Conservation (phyloP, 2,329 filamentous ascomycete genomes). For the Setomelanomma holmii region DNA sequence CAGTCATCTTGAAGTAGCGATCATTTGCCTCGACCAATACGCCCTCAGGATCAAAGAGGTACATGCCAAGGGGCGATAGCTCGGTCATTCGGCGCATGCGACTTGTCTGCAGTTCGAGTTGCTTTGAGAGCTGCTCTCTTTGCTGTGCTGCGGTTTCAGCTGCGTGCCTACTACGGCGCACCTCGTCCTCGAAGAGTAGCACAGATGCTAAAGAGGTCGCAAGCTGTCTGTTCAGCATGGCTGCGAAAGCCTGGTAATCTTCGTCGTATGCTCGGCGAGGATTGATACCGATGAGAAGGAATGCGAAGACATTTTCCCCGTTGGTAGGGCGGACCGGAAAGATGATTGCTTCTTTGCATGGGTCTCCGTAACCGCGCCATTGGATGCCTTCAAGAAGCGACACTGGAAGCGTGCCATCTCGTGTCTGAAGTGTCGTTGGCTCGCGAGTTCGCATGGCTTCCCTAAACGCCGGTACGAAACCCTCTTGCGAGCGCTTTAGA, state of each 20-base stretch:
- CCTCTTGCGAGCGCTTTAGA: slow-evolving; percentile 37
- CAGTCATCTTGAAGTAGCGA: slow-evolving; percentile 58
- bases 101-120: slow-evolving; percentile 39
- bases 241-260: slow-evolving; percentile 39
- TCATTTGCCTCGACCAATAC: slow-evolving; percentile 54
- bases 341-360: slow-evolving; percentile 42
- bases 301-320: slow-evolving; percentile 40
- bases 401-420: slow-evolving; percentile 36
- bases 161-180: slow-evolving; percentile 32
- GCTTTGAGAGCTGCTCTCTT: slow-evolving; percentile 34
- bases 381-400: slow-evolving; percentile 34
- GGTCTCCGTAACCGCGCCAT: slow-evolving; percentile 44
- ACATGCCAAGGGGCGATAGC: slow-evolving; percentile 43
- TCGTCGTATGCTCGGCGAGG: slow-evolving; percentile 44
- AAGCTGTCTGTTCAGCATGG: slow-evolving; percentile 41
- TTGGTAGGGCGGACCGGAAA: slow-evolving; percentile 42
- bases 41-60: slow-evolving; percentile 48
- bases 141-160: slow-evolving; percentile 38
- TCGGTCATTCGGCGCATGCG: slow-evolving; percentile 46
- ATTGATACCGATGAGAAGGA: slow-evolving; percentile 42
- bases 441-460: slow-evolving; percentile 44
- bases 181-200: slow-evolving; percentile 43
- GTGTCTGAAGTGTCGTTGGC: slow-evolving; percentile 32
- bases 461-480: slow-evolving; percentile 41
- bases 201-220: slow-evolving; percentile 45